A percentile compares a stretch with the other conserved stretches of the same genome.
phyloP scores from a whole-genome alignment of 176 grass and related monocot genomes.

The Phragmites australis region DNA sequence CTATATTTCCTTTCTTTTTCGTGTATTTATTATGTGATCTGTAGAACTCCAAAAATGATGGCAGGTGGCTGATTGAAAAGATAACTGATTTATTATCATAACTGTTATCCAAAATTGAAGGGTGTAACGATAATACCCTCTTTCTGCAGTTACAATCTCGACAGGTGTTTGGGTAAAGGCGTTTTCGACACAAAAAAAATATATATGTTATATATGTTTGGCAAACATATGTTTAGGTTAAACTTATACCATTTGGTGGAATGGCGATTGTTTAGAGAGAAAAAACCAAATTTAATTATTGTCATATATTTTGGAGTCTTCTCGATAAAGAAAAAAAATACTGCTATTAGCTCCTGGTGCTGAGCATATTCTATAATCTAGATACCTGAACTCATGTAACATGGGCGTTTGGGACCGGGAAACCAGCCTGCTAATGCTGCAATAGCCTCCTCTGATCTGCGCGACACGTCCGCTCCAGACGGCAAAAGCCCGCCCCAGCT shows the following conservation, averaged over 20 bases:
- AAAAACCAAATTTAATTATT: neutral
- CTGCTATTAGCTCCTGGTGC: neutral
- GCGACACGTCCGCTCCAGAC: too few species aligned
- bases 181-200: too few species aligned
- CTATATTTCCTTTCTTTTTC: neutral
- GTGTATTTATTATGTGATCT: neutral
- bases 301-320: neutral
- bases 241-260: neutral
- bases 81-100: neutral
- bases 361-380: conserved; percentile 26
- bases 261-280: neutral
- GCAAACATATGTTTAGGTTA: neutral
- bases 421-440: conserved; percentile 18
- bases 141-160: neutral
- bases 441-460: neutral
- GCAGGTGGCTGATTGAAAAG: neutral
- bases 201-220: neutral
- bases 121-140: neutral
- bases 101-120: neutral
- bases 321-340: neutral
- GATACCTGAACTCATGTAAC: neutral
- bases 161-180: too few species aligned
- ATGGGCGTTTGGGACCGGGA: neutral
- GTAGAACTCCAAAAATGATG: neutral
- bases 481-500: neutral